These are phyloP conservation scores for Mortierella sp. DNA, from an alignment of 371 early-diverging fungal genomes.

Conservation along the genomic window DNA sequence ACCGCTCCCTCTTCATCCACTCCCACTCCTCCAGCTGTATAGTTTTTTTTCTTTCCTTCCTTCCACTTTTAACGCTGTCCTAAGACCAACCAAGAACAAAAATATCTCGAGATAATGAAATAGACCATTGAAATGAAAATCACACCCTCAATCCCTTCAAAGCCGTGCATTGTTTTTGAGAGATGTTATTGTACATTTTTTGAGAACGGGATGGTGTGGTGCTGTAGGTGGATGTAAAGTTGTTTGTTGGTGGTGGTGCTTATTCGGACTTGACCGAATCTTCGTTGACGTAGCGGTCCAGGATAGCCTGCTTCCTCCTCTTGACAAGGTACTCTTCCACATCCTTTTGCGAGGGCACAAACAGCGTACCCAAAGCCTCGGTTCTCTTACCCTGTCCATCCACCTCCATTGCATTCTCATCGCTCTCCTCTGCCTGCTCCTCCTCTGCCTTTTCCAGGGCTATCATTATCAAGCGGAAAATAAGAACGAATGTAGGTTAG, in stretches of 20 bases:
- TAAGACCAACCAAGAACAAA: neutral
- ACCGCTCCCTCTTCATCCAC: neutral
- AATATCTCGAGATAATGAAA: neutral
- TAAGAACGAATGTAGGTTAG: neutral
- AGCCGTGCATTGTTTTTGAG: neutral
- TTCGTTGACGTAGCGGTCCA: slow-evolving; percentile 59
- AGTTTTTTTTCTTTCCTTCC: slow-evolving; percentile 1
- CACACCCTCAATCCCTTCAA: neutral
- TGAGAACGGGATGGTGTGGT: neutral
- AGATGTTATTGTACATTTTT: neutral
- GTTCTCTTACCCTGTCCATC: slow-evolving; percentile 32
- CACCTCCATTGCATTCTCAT: slow-evolving; percentile 58
- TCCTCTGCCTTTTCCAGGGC: slow-evolving; percentile 49
- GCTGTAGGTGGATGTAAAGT: no score
- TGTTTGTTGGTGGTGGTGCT: neutral
- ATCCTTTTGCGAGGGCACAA: slow-evolving; percentile 78
- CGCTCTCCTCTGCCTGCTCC: slow-evolving; percentile 47
- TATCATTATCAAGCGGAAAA: neutral
- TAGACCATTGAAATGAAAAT: neutral
- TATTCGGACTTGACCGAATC: slow-evolving; percentile 21
- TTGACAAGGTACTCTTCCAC: slow-evolving; percentile 83
- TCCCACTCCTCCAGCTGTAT: slow-evolving; percentile 22
- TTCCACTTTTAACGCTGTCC: neutral
- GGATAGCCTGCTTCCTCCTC: slow-evolving; percentile 70
- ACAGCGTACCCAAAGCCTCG: slow-evolving; percentile 36